Base-by-base conservation (phyloP, 768 basidiomycete genomes). In the Kwoniella newhampshirensis region DNA sequence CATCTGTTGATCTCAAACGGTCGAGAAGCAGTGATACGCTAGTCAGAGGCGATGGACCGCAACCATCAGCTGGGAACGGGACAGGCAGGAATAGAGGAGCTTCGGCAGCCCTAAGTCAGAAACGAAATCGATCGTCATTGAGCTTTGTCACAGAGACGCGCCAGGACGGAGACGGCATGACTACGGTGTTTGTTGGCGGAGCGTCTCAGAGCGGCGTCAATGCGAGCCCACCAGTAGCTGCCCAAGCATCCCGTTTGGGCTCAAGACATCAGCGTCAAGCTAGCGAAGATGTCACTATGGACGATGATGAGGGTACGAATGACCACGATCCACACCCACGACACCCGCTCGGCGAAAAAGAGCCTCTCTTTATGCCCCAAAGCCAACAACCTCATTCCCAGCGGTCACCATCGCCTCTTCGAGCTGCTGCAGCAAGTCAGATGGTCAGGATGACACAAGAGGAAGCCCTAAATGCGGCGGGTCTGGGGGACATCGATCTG, bases 401-500 rank as follows among this genome's bases (percentile, higher is more conserved):
- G 12, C 21, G 39, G 21, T 39, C 18, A 47, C 28, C 26, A 50
- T 12, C 21, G 13, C 28, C 15, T 50, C 39, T 27, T 57, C 51
- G 53, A 55, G 23, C 18, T 9, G 1, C 50, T n/a, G n/a, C 54
- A 15, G 27, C 20, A 6, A 36, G 23, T 43, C 53, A 59, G 27
- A 42, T 26, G 11, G 23, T 52, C 9, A 15, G n/a, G 20, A 65
- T 60, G 60, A 49, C 53, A 21, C 62, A 65, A 48, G 26, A 42
- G 35, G 61, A 66, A 42, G 51, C 56, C 9, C 21, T 62, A 23
- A 49, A 57, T 9, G 17, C 28, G 20, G 41, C 47, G 7, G 65
- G 68, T 5, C 23, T 73, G 32, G 61, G 41, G 3, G 60, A 60
- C 30, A 49, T 66, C 23, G 36, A 58, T 20, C 40, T 71, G 39